Evolutionary conservation across 257 asterid genomes (phyloP).

Genomic region (Petrea volubilis): DNA sequence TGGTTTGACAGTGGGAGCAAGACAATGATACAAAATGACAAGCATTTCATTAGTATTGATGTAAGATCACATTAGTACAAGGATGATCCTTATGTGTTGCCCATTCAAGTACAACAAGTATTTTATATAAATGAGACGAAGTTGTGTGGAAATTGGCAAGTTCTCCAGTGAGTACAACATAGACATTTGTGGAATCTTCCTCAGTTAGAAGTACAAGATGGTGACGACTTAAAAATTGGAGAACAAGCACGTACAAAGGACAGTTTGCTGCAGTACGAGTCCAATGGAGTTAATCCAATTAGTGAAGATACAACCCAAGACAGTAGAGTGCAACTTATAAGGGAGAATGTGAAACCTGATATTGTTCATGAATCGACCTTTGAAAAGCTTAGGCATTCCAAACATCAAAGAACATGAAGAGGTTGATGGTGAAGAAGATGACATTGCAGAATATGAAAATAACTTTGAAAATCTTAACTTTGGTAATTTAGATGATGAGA

Average conservation of each 20-base stretch:
- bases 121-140: slow-evolving; percentile 4
- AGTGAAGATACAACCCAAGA: too few species aligned
- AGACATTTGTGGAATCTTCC: slow-evolving; percentile 10
- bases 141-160: not conserved
- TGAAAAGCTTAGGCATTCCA: not conserved
- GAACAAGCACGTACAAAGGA: not conserved
- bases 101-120: slow-evolving; percentile 5
- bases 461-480: not conserved
- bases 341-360: not conserved
- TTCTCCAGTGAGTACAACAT: slow-evolving; percentile 15
- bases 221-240: not conserved
- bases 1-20: not conserved
- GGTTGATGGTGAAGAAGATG: not conserved
- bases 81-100: slow-evolving; percentile 5
- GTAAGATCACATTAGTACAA: slow-evolving; percentile 6
- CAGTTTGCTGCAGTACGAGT: not conserved
- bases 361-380: not conserved
- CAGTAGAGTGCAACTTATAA: too few species aligned
- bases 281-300: not conserved
- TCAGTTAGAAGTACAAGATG: not conserved
- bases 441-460: not conserved
- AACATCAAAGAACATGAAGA: too few species aligned
- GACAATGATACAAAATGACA: not conserved
- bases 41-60: not conserved
- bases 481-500: not conserved